phyloP scores from a whole-genome alignment of 106 monocot species.

The Phalaenopsis aphrodite region DNA sequence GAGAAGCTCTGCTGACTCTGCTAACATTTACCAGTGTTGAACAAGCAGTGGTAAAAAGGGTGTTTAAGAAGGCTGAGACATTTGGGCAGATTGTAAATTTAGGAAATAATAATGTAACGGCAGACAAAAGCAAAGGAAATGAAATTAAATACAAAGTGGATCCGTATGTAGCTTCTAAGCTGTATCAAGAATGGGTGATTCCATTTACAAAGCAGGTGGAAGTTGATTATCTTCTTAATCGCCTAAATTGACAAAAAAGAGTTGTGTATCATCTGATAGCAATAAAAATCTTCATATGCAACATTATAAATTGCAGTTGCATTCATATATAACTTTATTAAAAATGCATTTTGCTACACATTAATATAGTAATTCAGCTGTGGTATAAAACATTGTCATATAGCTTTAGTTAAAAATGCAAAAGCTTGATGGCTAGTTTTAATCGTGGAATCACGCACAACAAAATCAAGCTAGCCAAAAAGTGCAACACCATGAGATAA shows the following conservation, averaged over 20 bases:
- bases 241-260: constrained; percentile 31
- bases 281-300: no score
- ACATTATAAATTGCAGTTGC: no score
- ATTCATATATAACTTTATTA: no score
- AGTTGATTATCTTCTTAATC: constrained; percentile 82
- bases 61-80: constrained; percentile 65
- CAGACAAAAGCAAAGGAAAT: constrained; percentile 13
- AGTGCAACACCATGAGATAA: no score
- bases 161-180: constrained; percentile 39
- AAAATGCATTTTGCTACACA: no score
- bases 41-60: constrained; percentile 70
- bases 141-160: constrained; percentile 37
- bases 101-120: constrained; percentile 28
- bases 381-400: no score
- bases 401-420: no score
- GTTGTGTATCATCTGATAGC: neutral
- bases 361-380: no score
- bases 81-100: constrained; percentile 39
- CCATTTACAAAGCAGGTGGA: constrained; percentile 79
- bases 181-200: constrained; percentile 82
- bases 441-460: no score
- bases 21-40: constrained; percentile 77
- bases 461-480: no score
- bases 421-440: no score
- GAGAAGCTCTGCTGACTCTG: constrained; percentile 60